phyloP scores from a whole-genome alignment of 2,329 filamentous ascomycete species.

The Xylariales sp. region DNA sequence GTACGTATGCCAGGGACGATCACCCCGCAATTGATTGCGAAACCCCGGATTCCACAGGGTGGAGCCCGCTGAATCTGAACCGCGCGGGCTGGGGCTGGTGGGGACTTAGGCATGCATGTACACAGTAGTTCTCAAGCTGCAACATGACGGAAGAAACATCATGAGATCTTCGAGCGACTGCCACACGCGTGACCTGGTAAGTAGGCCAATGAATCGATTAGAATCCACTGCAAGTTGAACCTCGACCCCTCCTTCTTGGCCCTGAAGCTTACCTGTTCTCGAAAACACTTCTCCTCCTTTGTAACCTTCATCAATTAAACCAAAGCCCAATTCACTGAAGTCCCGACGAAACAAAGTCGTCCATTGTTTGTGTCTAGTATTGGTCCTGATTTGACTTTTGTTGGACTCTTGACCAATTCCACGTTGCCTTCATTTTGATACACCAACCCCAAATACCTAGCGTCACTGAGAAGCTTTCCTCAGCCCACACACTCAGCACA shows the following conservation, averaged over 20 bases:
- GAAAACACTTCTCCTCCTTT: slow-evolving; percentile 4
- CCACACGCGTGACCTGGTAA: slow-evolving; percentile 7
- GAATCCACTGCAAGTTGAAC: slow-evolving; percentile 5
- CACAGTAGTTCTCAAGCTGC: slow-evolving; percentile 6
- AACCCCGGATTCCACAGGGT: slow-evolving; percentile 6
- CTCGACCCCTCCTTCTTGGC: slow-evolving; percentile 5
- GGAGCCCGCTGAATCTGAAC: slow-evolving; percentile 1
- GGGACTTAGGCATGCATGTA: too few species aligned
- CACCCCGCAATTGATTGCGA: slow-evolving; percentile 6
- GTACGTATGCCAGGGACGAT: too few species aligned
- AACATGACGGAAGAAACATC: slow-evolving; percentile 9
- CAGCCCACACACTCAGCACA: too few species aligned
- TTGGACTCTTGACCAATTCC: not conserved
- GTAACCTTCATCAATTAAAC: not conserved
- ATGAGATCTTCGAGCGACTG: slow-evolving; percentile 7
- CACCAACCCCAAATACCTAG: not conserved
- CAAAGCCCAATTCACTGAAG: not conserved
- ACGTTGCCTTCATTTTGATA: not conserved
- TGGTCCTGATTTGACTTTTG: not conserved
- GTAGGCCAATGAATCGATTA: slow-evolving; percentile 7
- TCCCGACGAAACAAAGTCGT: not conserved
- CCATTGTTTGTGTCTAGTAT: too few species aligned
- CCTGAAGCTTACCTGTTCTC: slow-evolving; percentile 1
- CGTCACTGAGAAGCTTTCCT: too few species aligned
- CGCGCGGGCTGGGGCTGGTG: too few species aligned